Base-by-base conservation (phyloP, 345 rosid genomes). In the Theobroma cacao region DNA sequence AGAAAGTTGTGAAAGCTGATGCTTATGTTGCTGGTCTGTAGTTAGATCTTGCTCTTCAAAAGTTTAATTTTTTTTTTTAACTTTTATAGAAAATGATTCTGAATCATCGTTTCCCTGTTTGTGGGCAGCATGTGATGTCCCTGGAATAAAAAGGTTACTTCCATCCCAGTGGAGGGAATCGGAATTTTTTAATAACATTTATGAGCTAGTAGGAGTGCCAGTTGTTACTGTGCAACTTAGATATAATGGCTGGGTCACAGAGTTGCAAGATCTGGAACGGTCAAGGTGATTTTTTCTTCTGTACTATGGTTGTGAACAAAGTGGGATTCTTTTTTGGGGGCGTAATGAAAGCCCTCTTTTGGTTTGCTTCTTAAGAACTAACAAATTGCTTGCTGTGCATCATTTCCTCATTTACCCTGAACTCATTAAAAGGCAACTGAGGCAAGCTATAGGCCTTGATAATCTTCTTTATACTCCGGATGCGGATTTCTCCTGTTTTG, bases 401-500 rank as follows among this genome's bases (percentile, higher is more conserved):
- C 74, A 1, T 28, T 70, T 48, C 40, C 14, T 18, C 5, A 1
- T 31, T 50, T 14, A 76, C 64, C 75, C 61, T 77, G 8, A 47
- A 43, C 56, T 47, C 38, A 43, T 74, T 70, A 75, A 65, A 79
- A 96, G 99, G 97, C 95, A 90, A 87, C 78, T 88, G 88, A 88
- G 80, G 86, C 87, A 67, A 86, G 97, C 99, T 47, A 78, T 82
- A 9, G 99, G 99, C 66, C 76, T 96, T 72, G 97, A 96, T 87
- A 96, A 96, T 82, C 97, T 96, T 80, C 91, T 96, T 22, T 94
- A 96, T 79, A 96, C 97, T 63, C 97, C 97, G 69, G 98, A 96
- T 91, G 99, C 98, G 24, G 98, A 96, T 88, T 96, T 96, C 86
- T 96, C 99, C 4, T 94, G 99, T 77, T 96, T 96, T 68, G 95